These are phyloP conservation scores for Monosporozyma servazzii DNA, from an alignment of 805 yeast genomes.

Conservation along the genomic window DNA sequence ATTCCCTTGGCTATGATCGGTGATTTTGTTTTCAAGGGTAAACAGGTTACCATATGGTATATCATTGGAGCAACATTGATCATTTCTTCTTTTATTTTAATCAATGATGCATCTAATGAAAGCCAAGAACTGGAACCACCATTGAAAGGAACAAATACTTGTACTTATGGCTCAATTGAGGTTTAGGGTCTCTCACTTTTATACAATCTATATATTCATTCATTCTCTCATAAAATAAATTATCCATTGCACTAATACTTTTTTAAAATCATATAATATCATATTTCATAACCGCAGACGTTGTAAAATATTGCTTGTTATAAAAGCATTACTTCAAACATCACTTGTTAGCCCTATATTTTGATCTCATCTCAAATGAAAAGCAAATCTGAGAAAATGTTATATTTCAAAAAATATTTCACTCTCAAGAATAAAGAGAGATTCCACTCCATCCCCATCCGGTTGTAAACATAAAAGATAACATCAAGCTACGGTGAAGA, in stretches of 20 bases:
- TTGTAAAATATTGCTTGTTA: too few species aligned
- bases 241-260: neutral
- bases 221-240: too few species aligned
- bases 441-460: too few species aligned
- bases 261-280: too few species aligned
- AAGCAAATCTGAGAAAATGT: neutral
- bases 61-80: slow-evolving; percentile 70
- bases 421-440: neutral
- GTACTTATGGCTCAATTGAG: neutral
- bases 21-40: slow-evolving; percentile 61
- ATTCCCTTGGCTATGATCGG: slow-evolving; percentile 92
- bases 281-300: too few species aligned
- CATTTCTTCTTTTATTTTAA: slow-evolving; percentile 65
- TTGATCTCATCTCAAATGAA: neutral
- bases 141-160: neutral
- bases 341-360: too few species aligned
- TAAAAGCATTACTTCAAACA: too few species aligned
- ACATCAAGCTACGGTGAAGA: slow-evolving; percentile 1
- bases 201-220: neutral
- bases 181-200: neutral
- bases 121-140: neutral
- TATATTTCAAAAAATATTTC: too few species aligned
- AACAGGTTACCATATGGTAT: slow-evolving; percentile 48
- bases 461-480: neutral
- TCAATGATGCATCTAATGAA: slow-evolving; percentile 30